Evolutionary conservation across 139 green algal genomes (phyloP), one percentile per base, ranked within the genome.

Genomic region (Picochlorum sp.): DNA sequence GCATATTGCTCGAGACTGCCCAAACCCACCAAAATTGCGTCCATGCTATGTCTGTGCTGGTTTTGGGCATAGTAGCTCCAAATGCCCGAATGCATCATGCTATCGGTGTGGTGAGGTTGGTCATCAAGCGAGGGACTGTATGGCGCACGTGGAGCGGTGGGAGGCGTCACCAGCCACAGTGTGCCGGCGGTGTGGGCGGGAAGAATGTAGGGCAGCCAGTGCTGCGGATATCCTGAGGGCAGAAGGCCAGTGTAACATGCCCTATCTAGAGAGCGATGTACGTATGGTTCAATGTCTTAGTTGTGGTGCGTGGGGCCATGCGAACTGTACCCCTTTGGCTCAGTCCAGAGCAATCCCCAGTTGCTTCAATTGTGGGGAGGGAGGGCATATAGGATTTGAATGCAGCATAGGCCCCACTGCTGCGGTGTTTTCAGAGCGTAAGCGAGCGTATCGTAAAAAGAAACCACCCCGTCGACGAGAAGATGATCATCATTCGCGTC

Each of bases 21-120:
- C 69, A 7, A 67, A 77, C 10, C 58, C 65, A 20, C 67, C 55
- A 15, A 63, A 62, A 16, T 31, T 74, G 57, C 62, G 67, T 44
- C 76, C 85, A 7, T 92, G 85, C 70, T 77, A 77, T 65, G 65
- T 90, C 44, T 92, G 85, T 69, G 84, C 81, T 28, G 69, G 86
- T 49, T 77, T 85, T 34, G 79, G 77, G 6, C 78, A 85, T 62
- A 58, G 73, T 3, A 65, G 67, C 8, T 15, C 63, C 3, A 68
- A 84, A 51, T 92, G 85, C 66, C 84, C 84, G 18, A 84, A 81
- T 69, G 63, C 47, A 20, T 28, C 80, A 47, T 89, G 83, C 60
- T 87, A 73, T 60, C 70, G 67, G 51, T 89, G 83, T 62, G 67
- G 80, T 5, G 63, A 60, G 18, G 57, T 78, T 5, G 83, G 83